Conservation (phyloP, 768 basidiomycete species). For the Sutorius australiensis region DNA sequence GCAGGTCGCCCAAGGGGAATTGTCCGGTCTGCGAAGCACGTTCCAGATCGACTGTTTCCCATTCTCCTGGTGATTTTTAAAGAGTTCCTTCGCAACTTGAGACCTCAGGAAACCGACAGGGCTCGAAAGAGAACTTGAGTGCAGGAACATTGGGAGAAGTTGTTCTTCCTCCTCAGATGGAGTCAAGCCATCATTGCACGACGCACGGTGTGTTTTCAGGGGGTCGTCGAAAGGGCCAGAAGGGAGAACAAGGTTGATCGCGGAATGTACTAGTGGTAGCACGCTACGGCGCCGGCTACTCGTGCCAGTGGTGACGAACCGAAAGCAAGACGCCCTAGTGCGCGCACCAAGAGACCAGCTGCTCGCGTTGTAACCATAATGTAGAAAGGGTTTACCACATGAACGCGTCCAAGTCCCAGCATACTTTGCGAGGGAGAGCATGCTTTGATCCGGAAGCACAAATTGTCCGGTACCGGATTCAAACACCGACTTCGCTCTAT, state of each 20-base stretch:
- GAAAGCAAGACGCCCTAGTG: not conserved
- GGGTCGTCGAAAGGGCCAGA: conserved; percentile 21
- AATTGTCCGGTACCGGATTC: too few relatives aligned
- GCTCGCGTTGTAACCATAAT: not conserved
- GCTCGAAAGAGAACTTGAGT: conserved; percentile 2
- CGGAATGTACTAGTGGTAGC: conserved; percentile 22
- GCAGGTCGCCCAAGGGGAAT: conserved; percentile 18
- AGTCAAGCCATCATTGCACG: conserved; percentile 12
- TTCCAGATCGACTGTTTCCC: conserved; percentile 16
- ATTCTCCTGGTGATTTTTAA: conserved; percentile 5
- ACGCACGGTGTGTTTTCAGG: conserved; percentile 11
- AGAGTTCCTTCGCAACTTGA: conserved; percentile 9
- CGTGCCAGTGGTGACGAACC: not conserved
- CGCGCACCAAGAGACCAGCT: not conserved
- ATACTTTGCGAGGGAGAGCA: not conserved
- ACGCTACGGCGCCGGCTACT: conserved; percentile 4
- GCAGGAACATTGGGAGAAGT: conserved; percentile 21
- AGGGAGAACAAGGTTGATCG: conserved; percentile 28
- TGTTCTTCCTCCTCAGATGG: conserved; percentile 14
- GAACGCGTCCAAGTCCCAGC: not conserved
- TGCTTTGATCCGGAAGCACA: not conserved
- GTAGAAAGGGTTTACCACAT: not conserved
- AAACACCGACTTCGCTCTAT: too few relatives aligned
- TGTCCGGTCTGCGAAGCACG: conserved; percentile 13
- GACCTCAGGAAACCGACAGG: conserved; percentile 23